Evolutionary conservation across 2,329 filamentous ascomycete genomes (phyloP).

Genomic region (Colletotrichum somersetense): DNA sequence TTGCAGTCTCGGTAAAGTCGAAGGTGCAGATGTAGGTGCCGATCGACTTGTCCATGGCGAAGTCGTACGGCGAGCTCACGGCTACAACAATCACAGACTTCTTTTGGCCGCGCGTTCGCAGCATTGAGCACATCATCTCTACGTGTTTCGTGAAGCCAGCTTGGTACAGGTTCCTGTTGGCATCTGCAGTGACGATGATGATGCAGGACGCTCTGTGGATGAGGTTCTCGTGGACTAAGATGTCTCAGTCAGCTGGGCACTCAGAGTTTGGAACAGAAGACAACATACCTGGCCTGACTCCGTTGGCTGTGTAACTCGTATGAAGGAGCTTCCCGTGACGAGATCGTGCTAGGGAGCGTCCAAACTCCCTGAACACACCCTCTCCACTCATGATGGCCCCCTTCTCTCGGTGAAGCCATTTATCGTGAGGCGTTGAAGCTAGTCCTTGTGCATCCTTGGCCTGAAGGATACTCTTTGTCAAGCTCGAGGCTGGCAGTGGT

Average conservation of each 20-base stretch:
- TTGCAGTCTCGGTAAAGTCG: conserved; percentile 93
- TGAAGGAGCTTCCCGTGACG: conserved; percentile 89
- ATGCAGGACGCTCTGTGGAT: conserved; percentile 90
- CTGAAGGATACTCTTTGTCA: conserved; percentile 78
- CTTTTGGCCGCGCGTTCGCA: conserved; percentile 81
- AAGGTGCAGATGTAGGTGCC: conserved; percentile 96
- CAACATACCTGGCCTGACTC: conserved; percentile 77
- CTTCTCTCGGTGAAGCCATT: conserved; percentile 69
- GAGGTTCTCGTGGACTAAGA: conserved; percentile 84
- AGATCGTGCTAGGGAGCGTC: conserved; percentile 86
- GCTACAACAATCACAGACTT: conserved; percentile 93
- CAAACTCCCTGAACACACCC: conserved; percentile 90
- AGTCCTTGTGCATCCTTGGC: conserved; percentile 56
- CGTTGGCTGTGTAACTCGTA: conserved; percentile 95
- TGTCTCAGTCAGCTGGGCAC: conserved; percentile 36
- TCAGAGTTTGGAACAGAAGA: background rate
- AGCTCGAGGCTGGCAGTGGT: conserved; percentile 88
- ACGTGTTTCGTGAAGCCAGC: conserved; percentile 96
- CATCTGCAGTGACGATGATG: conserved; percentile 92
- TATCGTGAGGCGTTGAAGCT: conserved; percentile 62
- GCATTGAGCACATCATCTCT: conserved; percentile 92
- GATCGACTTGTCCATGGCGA: conserved; percentile 91
- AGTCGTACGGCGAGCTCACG: conserved; percentile 96
- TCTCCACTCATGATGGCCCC: conserved; percentile 88
- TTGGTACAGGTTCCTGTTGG: conserved; percentile 93